Evolutionary conservation across 805 yeast genomes (phyloP).

Genomic region (Kodamaea restingae): DNA sequence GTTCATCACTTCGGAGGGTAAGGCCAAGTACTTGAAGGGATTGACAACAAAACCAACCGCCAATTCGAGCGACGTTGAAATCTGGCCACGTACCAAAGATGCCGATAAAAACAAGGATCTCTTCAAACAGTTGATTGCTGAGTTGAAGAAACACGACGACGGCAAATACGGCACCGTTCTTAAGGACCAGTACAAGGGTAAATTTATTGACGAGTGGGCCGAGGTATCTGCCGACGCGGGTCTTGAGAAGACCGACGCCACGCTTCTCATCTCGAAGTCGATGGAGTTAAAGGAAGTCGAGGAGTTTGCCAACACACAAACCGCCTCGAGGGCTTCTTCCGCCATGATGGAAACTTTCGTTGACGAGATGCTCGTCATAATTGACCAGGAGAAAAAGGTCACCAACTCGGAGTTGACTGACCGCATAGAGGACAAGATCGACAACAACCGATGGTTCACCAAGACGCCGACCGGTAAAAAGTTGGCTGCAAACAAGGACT

Average conservation of each 20-base stretch:
- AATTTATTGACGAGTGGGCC: conserved; percentile 80
- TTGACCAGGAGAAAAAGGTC: conserved; percentile 80
- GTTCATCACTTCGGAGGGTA: conserved; percentile 76
- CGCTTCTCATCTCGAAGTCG: conserved; percentile 47
- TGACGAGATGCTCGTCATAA: conserved; percentile 80
- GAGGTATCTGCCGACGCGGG: conserved; percentile 20
- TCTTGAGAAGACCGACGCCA: conserved; percentile 14
- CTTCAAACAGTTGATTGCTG: conserved; percentile 53
- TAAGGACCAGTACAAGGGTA: conserved; percentile 79
- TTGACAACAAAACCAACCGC: conserved; percentile 43
- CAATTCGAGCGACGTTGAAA: conserved; percentile 39
- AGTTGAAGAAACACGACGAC: conserved; percentile 33
- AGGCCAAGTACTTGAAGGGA: conserved; percentile 72
- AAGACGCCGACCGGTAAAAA: conserved; percentile 49
- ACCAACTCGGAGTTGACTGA: conserved; percentile 72
- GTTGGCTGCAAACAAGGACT: conserved; percentile 50
- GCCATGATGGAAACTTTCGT: conserved; percentile 79
- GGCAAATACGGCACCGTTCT: conserved; percentile 59
- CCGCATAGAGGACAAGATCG: conserved; percentile 75
- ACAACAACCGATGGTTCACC: conserved; percentile 62
- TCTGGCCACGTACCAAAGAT: conserved; percentile 81
- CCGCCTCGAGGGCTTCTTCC: conserved; percentile 74
- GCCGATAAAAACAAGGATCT: conserved; percentile 65
- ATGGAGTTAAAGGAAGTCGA: conserved; percentile 76
- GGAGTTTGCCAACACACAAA: conserved; percentile 60